phyloP scores from a whole-genome alignment of 495 filamentous ascomycete species.

The Aspergillus carlsbadensis region DNA sequence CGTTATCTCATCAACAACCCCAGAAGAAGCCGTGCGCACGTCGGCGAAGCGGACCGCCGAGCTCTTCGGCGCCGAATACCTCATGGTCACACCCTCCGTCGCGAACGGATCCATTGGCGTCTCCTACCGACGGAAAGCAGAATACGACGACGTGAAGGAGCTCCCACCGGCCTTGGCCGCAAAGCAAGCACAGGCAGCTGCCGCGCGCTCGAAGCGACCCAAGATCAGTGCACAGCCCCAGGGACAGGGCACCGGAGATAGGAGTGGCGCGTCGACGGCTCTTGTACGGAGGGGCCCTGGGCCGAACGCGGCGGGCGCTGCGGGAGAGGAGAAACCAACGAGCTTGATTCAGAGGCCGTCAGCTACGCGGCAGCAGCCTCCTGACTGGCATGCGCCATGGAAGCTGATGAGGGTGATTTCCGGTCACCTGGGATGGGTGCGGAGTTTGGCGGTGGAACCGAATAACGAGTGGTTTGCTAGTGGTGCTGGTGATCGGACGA shows the following conservation, averaged over 20 bases:
- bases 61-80: slow-evolving; percentile 58
- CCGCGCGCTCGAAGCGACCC: slow-evolving; percentile 56
- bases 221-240: slow-evolving; percentile 33
- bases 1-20: slow-evolving; percentile 31
- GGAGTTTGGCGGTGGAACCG: slow-evolving; percentile 86
- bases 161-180: slow-evolving; percentile 82
- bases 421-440: slow-evolving; percentile 95
- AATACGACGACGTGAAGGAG: slow-evolving; percentile 80
- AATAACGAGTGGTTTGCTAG: slow-evolving; percentile 98
- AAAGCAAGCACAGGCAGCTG: slow-evolving; percentile 70
- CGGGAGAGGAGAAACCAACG: slow-evolving; percentile 43
- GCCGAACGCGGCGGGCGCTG: slow-evolving; percentile 26
- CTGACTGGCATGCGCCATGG: slow-evolving; percentile 97
- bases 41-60: slow-evolving; percentile 71
- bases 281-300: slow-evolving; percentile 41
- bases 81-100: slow-evolving; percentile 50
- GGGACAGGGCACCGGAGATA: slow-evolving; percentile 21
- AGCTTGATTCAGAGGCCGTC: slow-evolving; percentile 68
- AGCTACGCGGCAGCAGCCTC: slow-evolving; percentile 69
- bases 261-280: slow-evolving; percentile 43
- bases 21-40: slow-evolving; percentile 46
- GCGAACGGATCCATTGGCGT: slow-evolving; percentile 48
- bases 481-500: slow-evolving; percentile 92
- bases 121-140: slow-evolving; percentile 62
- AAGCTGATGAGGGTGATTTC: slow-evolving; percentile 98